Evolutionary conservation across 129 eudicot genomes (phyloP).

Genomic region (Daucus carota): DNA sequence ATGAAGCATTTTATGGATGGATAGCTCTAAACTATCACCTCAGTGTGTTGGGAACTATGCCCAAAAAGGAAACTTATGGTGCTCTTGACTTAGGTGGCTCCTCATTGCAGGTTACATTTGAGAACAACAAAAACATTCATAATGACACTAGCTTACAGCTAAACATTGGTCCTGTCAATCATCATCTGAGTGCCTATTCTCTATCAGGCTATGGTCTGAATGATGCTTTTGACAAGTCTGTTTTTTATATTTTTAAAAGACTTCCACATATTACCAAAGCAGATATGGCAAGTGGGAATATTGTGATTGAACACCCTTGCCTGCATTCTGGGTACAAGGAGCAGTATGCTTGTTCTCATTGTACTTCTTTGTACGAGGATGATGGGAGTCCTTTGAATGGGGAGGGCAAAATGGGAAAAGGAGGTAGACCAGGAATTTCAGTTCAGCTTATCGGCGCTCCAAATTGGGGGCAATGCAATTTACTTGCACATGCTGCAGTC

Average conservation of each 20-base stretch:
- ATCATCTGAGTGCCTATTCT: constrained; percentile 83
- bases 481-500: constrained; percentile 62
- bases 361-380: constrained; percentile 39
- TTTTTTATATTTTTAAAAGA: constrained; percentile 51
- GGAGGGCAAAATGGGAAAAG: constrained; percentile 32
- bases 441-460: constrained; percentile 70
- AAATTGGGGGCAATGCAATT: constrained; percentile 71
- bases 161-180: constrained; percentile 80
- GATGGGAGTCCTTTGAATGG: constrained; percentile 36
- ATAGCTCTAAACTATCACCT: constrained; percentile 86
- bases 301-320: constrained; percentile 72
- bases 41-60: constrained; percentile 56
- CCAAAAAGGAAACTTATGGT: constrained; percentile 67
- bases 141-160: constrained; percentile 65
- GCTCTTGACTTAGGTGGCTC: constrained; percentile 99
- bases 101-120: constrained; percentile 90
- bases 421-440: constrained; percentile 40
- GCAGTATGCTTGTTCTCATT: constrained; percentile 53
- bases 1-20: constrained; percentile 98
- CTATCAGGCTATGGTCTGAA: constrained; percentile 86
- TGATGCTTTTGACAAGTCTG: constrained; percentile 94
- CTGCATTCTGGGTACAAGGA: constrained; percentile 71
- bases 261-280: constrained; percentile 28
- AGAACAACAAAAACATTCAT: constrained; percentile 38
- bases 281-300: constrained; percentile 44